Conservation (phyloP, 805 yeast genomes). For the Candida nanaspora region DNA sequence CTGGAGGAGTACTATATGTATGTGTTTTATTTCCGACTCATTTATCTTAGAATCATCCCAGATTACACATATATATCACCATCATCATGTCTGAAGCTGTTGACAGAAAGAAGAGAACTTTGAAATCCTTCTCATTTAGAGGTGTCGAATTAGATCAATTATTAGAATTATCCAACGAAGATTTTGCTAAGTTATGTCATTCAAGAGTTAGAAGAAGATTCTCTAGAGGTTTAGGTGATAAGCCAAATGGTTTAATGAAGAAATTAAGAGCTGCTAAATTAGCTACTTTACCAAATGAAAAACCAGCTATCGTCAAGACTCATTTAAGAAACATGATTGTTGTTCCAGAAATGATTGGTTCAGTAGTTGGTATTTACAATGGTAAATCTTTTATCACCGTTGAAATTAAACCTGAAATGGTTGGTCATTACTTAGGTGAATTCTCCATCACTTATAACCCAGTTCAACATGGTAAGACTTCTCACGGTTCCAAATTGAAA, state of each 20-base stretch:
- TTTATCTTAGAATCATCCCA: no score
- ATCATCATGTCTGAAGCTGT: constrained; percentile 21
- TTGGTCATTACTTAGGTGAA: constrained; percentile 99
- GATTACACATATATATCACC: not conserved
- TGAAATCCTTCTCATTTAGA: constrained; percentile 96
- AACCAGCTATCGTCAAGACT: constrained; percentile 97
- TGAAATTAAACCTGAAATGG: constrained; percentile 99
- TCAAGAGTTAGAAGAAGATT: constrained; percentile 99
- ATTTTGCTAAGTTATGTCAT: constrained; percentile 91
- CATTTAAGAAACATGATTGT: constrained; percentile 98
- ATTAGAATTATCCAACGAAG: constrained; percentile 91
- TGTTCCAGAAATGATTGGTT: constrained; percentile 99
- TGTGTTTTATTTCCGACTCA: no score
- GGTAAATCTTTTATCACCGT: constrained; percentile 99
- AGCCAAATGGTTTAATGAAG: constrained; percentile 93
- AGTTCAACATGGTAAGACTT: constrained; percentile 87
- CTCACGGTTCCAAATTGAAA: constrained; percentile 30
- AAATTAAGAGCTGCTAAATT: constrained; percentile 97
- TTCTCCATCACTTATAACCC: constrained; percentile 99
- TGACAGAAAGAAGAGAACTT: constrained; percentile 75
- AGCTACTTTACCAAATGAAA: constrained; percentile 85
- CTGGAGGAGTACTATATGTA: no score
- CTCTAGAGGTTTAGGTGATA: constrained; percentile 92
- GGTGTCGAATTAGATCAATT: constrained; percentile 96
- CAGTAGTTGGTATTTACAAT: constrained; percentile 98